Percentiles rank a stretch among this genome's conserved stretches.
Conservation (phyloP, 495 filamentous ascomycete species). For the Annulohypoxylon bovei region DNA sequence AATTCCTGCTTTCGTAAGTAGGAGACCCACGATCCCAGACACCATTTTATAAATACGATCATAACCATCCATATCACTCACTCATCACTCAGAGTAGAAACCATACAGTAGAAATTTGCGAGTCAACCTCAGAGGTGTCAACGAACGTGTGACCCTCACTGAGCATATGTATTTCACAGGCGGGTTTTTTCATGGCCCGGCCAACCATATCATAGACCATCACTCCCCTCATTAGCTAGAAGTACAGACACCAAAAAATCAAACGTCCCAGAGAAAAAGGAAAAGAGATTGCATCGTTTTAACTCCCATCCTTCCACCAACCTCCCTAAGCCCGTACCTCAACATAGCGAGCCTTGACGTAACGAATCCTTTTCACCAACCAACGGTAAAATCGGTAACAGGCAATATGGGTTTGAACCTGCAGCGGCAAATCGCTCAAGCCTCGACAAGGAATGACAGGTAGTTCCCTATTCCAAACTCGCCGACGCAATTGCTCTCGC, state of each 20-base stretch:
- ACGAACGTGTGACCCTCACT: conserved; percentile 32
- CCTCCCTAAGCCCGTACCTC: too few relatives aligned
- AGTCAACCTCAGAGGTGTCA: conserved; percentile 18
- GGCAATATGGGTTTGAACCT: too few relatives aligned
- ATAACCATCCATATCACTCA: neutral
- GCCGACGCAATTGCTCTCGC: too few relatives aligned
- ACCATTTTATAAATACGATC: neutral
- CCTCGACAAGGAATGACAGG: too few relatives aligned
- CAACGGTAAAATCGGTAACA: too few relatives aligned
- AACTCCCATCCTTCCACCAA: neutral
- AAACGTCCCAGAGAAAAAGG: conserved; percentile 5
- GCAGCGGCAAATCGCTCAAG: too few relatives aligned
- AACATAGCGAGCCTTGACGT: too few relatives aligned
- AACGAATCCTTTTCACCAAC: too few relatives aligned
- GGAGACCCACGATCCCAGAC: neutral
- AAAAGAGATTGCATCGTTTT: neutral
- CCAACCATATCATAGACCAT: neutral
- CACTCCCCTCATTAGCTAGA: conserved; percentile 12
- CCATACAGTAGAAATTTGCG: neutral
- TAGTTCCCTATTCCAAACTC: too few relatives aligned
- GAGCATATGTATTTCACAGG: conserved; percentile 27
- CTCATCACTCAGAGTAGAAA: neutral
- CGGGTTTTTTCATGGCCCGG: neutral
- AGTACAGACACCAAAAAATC: conserved; percentile 23
- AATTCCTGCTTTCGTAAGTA: too few relatives aligned